A percentile compares a stretch with the other conserved stretches of the same genome.
Conservation (phyloP, 768 basidiomycete species). For the Gautieria morchelliformis region DNA sequence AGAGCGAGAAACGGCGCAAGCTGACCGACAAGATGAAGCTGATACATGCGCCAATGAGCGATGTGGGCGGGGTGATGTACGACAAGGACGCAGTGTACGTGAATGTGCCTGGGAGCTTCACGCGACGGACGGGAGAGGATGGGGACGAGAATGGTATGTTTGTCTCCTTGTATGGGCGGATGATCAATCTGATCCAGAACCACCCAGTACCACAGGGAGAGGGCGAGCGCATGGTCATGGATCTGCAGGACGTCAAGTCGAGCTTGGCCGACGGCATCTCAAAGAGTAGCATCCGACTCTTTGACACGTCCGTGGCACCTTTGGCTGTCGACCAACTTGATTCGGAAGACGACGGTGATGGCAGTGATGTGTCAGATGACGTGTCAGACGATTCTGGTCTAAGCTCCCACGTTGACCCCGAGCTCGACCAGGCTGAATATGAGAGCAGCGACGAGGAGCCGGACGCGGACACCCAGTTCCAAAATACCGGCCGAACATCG, state of each 20-base stretch:
- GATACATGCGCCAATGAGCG: slow-evolving; percentile 98
- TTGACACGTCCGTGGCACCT: slow-evolving; percentile 55
- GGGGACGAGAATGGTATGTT: slow-evolving; percentile 1
- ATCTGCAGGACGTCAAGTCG: slow-evolving; percentile 74
- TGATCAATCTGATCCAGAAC: slow-evolving; percentile 2
- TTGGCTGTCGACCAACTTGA: slow-evolving; percentile 23
- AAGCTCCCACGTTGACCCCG: slow-evolving; percentile 14
- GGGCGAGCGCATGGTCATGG: slow-evolving; percentile 97
- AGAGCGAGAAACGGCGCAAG: slow-evolving; percentile 85
- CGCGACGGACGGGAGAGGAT: slow-evolving; percentile 64
- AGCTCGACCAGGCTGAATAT: slow-evolving; percentile 19
- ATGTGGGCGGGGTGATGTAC: slow-evolving; percentile 91
- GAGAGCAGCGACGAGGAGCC: slow-evolving; percentile 21
- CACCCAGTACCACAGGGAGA: slow-evolving; percentile 70
- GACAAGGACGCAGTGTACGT: slow-evolving; percentile 99
- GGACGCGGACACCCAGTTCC: slow-evolving; percentile 10
- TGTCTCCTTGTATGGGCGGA: neutral
- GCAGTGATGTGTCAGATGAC: slow-evolving; percentile 23
- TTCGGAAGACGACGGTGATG: slow-evolving; percentile 27
- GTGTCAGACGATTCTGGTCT: slow-evolving; percentile 15
- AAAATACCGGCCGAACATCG: slow-evolving; percentile 34
- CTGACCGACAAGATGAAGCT: slow-evolving; percentile 92
- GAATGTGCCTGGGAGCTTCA: slow-evolving; percentile 93
- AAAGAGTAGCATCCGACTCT: slow-evolving; percentile 71
- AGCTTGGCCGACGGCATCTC: slow-evolving; percentile 83